Evolutionary conservation across 164 flowering plant species (phyloP), one percentile per base, ranked within the genome.

Genomic region (Dillenia suffruticosa): DNA sequence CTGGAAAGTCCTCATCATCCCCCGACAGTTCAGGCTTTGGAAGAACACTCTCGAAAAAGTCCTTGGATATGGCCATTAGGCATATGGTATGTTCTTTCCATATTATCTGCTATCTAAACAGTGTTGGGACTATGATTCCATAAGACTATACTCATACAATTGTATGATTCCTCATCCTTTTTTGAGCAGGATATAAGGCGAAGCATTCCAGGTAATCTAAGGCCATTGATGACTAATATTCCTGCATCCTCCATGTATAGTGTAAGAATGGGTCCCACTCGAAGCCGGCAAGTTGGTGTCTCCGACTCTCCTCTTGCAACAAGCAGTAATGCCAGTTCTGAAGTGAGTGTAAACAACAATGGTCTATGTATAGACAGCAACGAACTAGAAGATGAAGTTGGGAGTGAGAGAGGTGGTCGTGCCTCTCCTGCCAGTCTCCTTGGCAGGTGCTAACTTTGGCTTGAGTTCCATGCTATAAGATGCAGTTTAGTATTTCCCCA

Each of bases 11-110:
- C 13, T 69, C 88, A 44, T 77, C 40, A 32, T 32, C 96, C 17
- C 85, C 83, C 14, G 96, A 87, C 54, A 81, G 89, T 75, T 71
- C 86, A 11, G 97, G 96, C 56, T 94, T 90, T 77, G 98, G 98
- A 58, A 81, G 92, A 67, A 76, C 81, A 9, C 83, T 93, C 15
- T 93, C 98, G 17, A 90, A 86, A 65, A 85, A 81, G 62, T 93
- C 98, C 32, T 73, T 93, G 9, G 97, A 93, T 63, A 93, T 93
- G 98, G 97, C 98, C 51, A 59, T 90, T 62, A 70, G 98, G 77
- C 98, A 93, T 61, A 90, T 93, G 96, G 98, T 93, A 80, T 10
- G 82, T 56, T 44, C 53, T 63, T 26, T 64, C 45, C 26, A 22
- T 52, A 9, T 17, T 9, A 50, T 56, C 15, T 58, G 26, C 14